Evolutionary conservation across 768 basidiomycete genomes (phyloP), one percentile per base, ranked within the genome.

Genomic region (Arthromyces matolae): DNA sequence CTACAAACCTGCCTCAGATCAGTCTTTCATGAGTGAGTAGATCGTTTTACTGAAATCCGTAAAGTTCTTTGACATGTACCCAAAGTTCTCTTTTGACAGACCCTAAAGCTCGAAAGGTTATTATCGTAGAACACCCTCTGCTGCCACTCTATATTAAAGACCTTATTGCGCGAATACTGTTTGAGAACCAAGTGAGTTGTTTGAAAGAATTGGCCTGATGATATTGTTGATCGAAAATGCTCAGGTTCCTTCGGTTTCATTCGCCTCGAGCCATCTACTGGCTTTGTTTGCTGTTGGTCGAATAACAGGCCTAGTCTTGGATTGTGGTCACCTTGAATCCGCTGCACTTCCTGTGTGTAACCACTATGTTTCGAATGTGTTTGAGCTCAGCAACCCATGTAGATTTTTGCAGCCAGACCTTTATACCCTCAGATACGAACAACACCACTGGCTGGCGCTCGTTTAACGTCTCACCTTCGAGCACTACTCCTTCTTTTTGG

Each of bases 101-200:
- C 61, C 89, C 96, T 1, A 95, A 93, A 65, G 85, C 93, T 24
- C 82, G 96, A 45, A 98, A 96, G 66, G 87, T 99, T 44, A 91
- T 98, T 44, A 58, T 99, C 18, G 73, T 95, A 5, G 96, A 98
- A 66, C 88, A 92, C 63, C 89, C 95, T 0, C 69, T 95, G 19
- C 71, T 97, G 14, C 91, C 94, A 1, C 64, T 89, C 1, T 78
- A 85, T 47, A 83, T 97, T 60, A 98, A 98, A 67, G 89, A 95
- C 34, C 82, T 80, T 49, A 77, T 98, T 31, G 90, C 92, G 0
- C 80, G 81, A 43, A 81, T 90, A 33, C 69, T 98, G 16, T 98
- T 98, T 61, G 86, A 89, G 52, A 96, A 94, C 60, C 89, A 93
- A 72, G 93, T 89, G 52, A 50, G 70, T 56, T 27, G 16, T 16